These are phyloP conservation scores for Heliamphora exappendiculata DNA, from an alignment of 148 eudicot genomes.

Conservation along the genomic window DNA sequence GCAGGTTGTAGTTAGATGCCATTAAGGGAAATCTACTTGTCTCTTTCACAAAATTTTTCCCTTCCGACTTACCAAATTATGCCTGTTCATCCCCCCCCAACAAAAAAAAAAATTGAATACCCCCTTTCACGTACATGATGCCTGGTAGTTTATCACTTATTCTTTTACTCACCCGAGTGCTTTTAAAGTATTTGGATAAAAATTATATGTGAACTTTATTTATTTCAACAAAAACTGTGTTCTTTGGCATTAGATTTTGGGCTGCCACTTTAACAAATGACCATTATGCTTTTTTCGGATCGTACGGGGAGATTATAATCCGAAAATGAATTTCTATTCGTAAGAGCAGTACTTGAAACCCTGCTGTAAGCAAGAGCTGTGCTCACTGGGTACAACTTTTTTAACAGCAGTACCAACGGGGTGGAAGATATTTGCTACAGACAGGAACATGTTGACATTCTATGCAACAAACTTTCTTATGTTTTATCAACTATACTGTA, in stretches of 20 bases:
- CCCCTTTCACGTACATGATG: not conserved
- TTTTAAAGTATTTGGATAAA: not conserved
- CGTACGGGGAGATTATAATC: not conserved
- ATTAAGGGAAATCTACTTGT: not conserved
- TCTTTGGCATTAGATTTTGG: not conserved
- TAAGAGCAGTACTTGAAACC: not conserved
- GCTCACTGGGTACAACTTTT: not conserved
- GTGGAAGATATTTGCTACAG: not conserved
- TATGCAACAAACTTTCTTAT: not conserved
- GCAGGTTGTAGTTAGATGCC: not conserved
- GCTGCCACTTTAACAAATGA: not conserved
- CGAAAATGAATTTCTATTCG: not conserved
- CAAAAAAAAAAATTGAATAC: not conserved
- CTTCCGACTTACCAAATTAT: not conserved
- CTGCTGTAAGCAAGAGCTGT: not conserved
- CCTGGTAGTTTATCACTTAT: not conserved
- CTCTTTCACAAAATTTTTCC: not conserved
- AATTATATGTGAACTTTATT: not conserved
- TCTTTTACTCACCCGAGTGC: not conserved
- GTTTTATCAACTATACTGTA: not conserved
- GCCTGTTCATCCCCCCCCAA: not conserved
- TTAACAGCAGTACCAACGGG: not conserved
- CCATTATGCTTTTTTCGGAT: not conserved
- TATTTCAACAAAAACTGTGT: not conserved
- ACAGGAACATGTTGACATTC: not conserved